Conservation (phyloP, 2,329 filamentous ascomycete genomes). For the Colletotrichum sp. region DNA sequence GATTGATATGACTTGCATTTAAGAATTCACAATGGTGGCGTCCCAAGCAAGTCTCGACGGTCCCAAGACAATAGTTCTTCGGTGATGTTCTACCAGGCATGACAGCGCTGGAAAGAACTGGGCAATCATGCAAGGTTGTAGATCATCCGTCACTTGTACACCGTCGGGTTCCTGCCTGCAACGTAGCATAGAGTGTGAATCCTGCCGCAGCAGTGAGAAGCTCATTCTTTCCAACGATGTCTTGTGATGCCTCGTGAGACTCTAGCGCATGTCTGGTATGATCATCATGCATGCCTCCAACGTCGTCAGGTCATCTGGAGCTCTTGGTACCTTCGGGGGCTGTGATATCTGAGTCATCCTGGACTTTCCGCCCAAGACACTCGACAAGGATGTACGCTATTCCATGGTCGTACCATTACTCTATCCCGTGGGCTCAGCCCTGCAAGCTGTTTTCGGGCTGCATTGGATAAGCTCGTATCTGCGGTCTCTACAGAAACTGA, state of each 20-base stretch:
- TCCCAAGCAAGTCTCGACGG: rapidly evolving
- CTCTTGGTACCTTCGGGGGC: background rate
- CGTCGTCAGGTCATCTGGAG: background rate
- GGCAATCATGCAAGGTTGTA: background rate
- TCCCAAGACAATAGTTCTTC: background rate
- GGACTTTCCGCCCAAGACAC: background rate
- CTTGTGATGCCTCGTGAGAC: background rate
- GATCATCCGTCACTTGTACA: background rate
- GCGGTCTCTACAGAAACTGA: background rate
- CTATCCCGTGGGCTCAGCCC: background rate
- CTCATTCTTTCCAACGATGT: background rate
- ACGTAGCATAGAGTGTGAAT: background rate
- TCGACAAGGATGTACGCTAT: background rate
- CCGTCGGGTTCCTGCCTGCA: background rate
- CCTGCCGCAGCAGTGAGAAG: background rate
- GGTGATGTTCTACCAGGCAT: background rate
- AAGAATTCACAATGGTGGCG: background rate
- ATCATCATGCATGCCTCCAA: background rate
- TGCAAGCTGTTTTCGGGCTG: background rate
- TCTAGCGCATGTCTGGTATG: background rate
- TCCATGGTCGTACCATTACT: background rate
- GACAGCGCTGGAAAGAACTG: background rate
- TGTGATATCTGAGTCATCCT: background rate
- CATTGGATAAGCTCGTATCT: background rate
- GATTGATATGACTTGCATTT: background rate